Evolutionary conservation across 352 stramenopile genomes (phyloP), one percentile per base, ranked within the genome.

Genomic region (Peronosclerospora sorghi): DNA sequence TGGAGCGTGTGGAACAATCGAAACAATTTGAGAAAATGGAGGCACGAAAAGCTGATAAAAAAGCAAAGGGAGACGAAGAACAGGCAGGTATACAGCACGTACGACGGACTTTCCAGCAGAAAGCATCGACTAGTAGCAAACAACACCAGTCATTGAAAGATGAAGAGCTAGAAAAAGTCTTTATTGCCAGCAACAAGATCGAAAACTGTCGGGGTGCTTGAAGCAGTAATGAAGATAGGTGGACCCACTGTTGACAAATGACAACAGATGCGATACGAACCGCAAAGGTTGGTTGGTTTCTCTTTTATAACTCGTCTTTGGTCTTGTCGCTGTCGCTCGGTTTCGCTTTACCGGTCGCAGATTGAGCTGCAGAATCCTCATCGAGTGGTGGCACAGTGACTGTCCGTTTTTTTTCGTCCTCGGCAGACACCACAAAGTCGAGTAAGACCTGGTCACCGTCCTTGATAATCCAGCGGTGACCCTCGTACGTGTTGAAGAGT

Each of bases 11-110:
- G 35, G 76, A 93, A 32, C 74, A 91, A 56, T 84, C 76, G 14
- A 93, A 93, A 45, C 60, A 85, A 54, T 79, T 89, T 41, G 63
- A 86, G 17, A 86, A 85, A 52, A 90, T 92, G 73, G 78, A 86
- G 28, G 69, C 83, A 43, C 76, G 76, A 42, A 91, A 90, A 69
- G 54, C 54, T 7, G 50, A 62, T 43, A 62, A 52, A 39, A n/a
- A 60, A 62, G 39, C 60, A 14, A 38, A 48, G 35, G 17, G 23
- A 4, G 24, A 42, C 12, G 37, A 5, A 45, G 18, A 27, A 51
- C 37, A 42, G 24, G 43, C 53, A 30, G 38, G 32, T 13, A 59
- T 66, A 41, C 54, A 62, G 46, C 61, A 81, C 38, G 58, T 91
- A 51, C 75, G 76, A 14, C 78, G 76, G n/a, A 81, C 73, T 37